Evolutionary conservation across 2,329 filamentous ascomycete genomes (phyloP), one percentile per base, ranked within the genome.

Genomic region (Xylaria sp.): DNA sequence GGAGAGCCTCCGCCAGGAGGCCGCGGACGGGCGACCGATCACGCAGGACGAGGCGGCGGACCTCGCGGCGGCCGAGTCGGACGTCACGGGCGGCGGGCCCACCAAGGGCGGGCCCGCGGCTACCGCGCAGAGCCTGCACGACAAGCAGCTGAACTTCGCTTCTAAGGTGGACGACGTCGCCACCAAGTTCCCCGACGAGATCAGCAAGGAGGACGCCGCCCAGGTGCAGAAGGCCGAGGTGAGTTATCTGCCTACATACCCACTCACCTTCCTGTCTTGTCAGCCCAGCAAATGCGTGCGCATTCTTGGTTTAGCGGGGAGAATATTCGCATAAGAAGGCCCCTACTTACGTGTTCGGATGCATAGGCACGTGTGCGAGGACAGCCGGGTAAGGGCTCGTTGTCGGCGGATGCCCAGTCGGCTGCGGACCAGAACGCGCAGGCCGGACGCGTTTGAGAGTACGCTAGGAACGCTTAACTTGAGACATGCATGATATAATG

Each of bases 71-170:
- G 48, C 60, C 38, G 69, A 71, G 56, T 59, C 58, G 34, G 64
- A 66, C 38, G 46, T 67, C 47, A 70, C 68, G n/a, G 66, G 66
- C 11, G 57, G 60, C 43, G 69, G 66, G 0, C 64, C 66, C 22
- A 63, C 71, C 50, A 69, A 69, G 42, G 69, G 68, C 42, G 70
- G 71, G 1, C 52, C 65, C 1, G 69, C 70, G 1, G 68, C 69
- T 4, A 67, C 62, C 4, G 69, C 69, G 0, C 70, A 72, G 56
- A 69, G 68, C 54, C 51, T 69, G 51, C 66, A 71, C 50, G 67
- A 69, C 56, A 67, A 61, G 44, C 69, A 71, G 54, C 63, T 69
- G 49, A 70, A 70, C 55, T 71, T 71, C 50, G 40, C 68, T 17
- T 62, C 57, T 9, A 65, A 62, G 39, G 66, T 69, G 1, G 63